Evolutionary conservation across 805 yeast species (phyloP).

Genomic region (Deakozyma indianensis): DNA sequence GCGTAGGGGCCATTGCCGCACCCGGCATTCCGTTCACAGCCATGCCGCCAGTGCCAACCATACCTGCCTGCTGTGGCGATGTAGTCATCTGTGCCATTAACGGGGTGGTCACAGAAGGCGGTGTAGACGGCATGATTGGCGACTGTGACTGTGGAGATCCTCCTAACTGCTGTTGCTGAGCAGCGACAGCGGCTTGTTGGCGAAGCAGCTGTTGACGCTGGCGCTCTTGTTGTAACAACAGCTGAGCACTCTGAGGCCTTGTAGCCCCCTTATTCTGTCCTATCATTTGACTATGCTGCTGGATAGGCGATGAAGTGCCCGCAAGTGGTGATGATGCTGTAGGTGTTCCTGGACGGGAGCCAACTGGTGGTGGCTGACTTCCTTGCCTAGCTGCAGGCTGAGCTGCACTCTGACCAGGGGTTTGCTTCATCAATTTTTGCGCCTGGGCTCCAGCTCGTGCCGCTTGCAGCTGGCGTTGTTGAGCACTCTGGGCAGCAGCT

Average conservation of each 20-base stretch:
- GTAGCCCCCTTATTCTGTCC: not conserved
- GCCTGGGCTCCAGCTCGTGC: too few species aligned
- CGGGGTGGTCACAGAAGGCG: not conserved
- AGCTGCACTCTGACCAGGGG: not conserved
- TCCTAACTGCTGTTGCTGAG: not conserved
- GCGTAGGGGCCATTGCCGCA: constrained; percentile 5
- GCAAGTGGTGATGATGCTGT: not conserved
- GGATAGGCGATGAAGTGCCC: not conserved
- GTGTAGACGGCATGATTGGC: not conserved
- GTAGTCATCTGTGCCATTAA: not conserved
- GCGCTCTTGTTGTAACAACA: constrained; percentile 7
- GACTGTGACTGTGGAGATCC: constrained; percentile 1
- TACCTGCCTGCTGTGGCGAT: not conserved
- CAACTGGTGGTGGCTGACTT: constrained; percentile 4
- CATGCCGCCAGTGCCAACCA: constrained; percentile 5
- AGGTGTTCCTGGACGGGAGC: not conserved
- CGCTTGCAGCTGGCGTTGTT: not conserved
- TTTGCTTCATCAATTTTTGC: too few species aligned
- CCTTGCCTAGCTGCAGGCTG: constrained; percentile 4
- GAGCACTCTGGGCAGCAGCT: too few species aligned
- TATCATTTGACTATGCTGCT: not conserved
- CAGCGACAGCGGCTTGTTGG: constrained; percentile 5
- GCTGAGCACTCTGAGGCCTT: constrained; percentile 4
- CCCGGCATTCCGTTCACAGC: constrained; percentile 3
- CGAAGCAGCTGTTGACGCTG: constrained; percentile 13